phyloP scores from a whole-genome alignment of 2,329 filamentous ascomycete genomes.

The Aurifilum marmelostoma region DNA sequence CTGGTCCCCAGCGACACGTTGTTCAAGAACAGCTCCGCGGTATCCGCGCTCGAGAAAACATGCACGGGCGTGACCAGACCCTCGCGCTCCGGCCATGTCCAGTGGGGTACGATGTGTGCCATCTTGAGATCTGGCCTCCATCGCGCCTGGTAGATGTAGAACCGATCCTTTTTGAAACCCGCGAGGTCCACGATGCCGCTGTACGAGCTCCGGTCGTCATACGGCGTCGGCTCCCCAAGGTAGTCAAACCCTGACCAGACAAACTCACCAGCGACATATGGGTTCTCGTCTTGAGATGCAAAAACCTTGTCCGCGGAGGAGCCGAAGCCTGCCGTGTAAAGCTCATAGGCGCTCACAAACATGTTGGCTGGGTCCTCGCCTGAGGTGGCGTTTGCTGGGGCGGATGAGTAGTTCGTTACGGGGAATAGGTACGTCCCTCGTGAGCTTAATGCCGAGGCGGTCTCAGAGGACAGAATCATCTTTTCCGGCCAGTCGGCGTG shows the following conservation, averaged over 20 bases:
- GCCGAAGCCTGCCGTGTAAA: conserved; percentile 52
- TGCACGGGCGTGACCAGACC: conserved; percentile 56
- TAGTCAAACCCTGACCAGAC: conserved; percentile 58
- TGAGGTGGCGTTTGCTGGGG: conserved; percentile 42
- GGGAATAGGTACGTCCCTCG: conserved; percentile 58
- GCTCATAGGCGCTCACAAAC: conserved; percentile 55
- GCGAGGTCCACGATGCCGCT: conserved; percentile 61
- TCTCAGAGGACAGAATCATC: conserved; percentile 49
- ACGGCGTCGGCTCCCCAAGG: conserved; percentile 55
- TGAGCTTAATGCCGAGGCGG: conserved; percentile 50
- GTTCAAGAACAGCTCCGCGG: conserved; percentile 59
- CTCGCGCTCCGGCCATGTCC: conserved; percentile 55
- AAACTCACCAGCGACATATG: conserved; percentile 57
- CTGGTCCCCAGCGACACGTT: conserved; percentile 48
- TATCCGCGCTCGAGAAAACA: conserved; percentile 55
- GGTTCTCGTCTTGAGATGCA: conserved; percentile 48
- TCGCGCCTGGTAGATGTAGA: conserved; percentile 57
- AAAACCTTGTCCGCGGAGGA: conserved; percentile 59
- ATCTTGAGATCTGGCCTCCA: conserved; percentile 53
- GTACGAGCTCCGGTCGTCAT: conserved; percentile 55
- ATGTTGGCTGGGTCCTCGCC: conserved; percentile 43
- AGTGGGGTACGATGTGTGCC: conserved; percentile 60
- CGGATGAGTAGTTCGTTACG: conserved; percentile 44
- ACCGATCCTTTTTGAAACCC: conserved; percentile 60
- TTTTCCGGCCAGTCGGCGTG: conserved; percentile 50